These are phyloP conservation scores for Nothophaeocryptopus gaeumannii DNA, from an alignment of 2,329 filamentous ascomycete species.

Conservation along the genomic window DNA sequence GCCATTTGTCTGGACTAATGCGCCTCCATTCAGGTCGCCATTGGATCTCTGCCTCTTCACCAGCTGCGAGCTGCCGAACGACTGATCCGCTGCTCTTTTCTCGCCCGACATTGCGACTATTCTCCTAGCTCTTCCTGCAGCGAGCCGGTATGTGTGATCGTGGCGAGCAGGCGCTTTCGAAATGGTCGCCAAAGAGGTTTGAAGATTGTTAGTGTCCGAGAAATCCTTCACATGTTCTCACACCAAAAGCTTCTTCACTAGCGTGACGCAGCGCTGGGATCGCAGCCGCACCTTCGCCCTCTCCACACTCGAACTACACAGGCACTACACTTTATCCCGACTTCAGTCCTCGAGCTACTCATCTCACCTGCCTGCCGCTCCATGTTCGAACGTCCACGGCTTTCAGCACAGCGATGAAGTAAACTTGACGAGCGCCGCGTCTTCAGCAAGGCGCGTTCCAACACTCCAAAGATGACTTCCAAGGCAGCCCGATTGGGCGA, in stretches of 20 bases:
- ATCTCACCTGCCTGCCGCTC: background rate
- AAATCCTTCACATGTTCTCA: too few species aligned
- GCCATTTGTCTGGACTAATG: conserved; percentile 58
- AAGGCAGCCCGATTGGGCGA: conserved; percentile 70
- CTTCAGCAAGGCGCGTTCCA: conserved; percentile 18
- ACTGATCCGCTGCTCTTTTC: conserved; percentile 85
- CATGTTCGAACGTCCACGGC: too few species aligned
- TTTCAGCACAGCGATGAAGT: conserved; percentile 25
- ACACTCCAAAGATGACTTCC: conserved; percentile 46
- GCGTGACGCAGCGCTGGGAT: too few species aligned
- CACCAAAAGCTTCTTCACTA: too few species aligned
- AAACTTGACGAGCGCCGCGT: conserved; percentile 19
- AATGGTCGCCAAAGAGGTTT: background rate
- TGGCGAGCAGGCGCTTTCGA: background rate
- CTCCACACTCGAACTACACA: background rate
- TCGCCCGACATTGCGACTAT: conserved; percentile 71
- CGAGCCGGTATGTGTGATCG: background rate
- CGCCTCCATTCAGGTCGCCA: conserved; percentile 52
- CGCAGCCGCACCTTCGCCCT: background rate
- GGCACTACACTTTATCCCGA: conserved; percentile 6
- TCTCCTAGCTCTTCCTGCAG: too few species aligned
- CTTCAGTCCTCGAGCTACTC: background rate
- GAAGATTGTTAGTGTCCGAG: too few species aligned
- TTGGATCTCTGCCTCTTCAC: conserved; percentile 85
- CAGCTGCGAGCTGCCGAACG: conserved; percentile 74